Evolutionary conservation across 179 eudicot species (phyloP), one percentile per base, ranked within the genome.

Genomic region (Amaranthus tricolor): DNA sequence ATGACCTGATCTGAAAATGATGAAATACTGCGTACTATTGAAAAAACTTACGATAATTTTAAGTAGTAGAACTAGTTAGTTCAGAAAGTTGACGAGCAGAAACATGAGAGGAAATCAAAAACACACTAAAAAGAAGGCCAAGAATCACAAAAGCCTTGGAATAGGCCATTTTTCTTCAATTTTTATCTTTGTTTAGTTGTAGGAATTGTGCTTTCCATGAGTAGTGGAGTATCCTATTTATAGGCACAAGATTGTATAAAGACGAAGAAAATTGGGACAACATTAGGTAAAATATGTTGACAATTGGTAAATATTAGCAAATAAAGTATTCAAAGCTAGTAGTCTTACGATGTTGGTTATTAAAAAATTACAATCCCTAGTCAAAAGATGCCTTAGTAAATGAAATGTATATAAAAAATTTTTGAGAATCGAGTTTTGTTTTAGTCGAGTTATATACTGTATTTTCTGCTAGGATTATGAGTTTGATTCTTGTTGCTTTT

Each of bases 111-210:
- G 52, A 61, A 31, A 68, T 9, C 3, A 76, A 7, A 62, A 76
- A 52, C 1, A 47, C 68, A 60, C 68, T 21, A 56, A 59, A 66
- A 16, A 75, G 58, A 51, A 66, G 65, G 15, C 67, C 68, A 76
- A 76, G 74, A n/a, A 76, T 20, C 5, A 69, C 43, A 69, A 60
- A 52, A 15, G 79, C 79, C 79, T 62, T 75, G 6, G 78, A 68
- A 51, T 49, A 67, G 58, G 66, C 59, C 78, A 75, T 75, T 21
- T 67, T 56, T 20, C 5, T 67, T 8, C 10, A 66, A 47, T 31
- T 4, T 45, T 45, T 13, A 12, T 62, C 12, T 12, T 24, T 11
- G 9, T 7, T 19, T 68, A 1, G 19, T 1, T 31, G 40, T 31
- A 31, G 40, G 40, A 31, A 31, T 50, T 52, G 21, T 69, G 59